Conservation (phyloP, 345 rosid genomes). For the Eucalyptus paniculata region DNA sequence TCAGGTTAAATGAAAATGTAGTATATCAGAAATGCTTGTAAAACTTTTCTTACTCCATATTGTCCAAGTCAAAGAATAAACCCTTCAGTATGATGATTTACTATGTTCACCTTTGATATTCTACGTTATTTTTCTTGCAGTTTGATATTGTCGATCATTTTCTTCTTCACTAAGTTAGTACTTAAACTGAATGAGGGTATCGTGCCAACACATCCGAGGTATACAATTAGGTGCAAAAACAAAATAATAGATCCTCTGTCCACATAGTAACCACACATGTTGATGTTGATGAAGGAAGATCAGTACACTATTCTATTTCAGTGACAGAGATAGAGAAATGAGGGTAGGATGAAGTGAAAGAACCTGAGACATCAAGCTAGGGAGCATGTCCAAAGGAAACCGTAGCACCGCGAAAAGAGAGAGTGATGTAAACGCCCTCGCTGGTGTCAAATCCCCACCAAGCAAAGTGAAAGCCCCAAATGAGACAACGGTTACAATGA, state of each 20-base stretch:
- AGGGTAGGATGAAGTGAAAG: background rate
- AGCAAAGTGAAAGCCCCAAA: slow-evolving; percentile 82
- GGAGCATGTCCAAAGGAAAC: slow-evolving; percentile 70
- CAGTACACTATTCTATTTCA: background rate
- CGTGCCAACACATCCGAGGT: background rate
- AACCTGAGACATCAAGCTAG: slow-evolving; percentile 86
- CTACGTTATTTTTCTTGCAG: background rate
- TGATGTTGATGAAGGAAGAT: background rate
- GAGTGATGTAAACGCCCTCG: slow-evolving; percentile 91
- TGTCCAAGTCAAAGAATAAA: background rate
- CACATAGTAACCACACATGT: background rate
- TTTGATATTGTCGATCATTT: background rate
- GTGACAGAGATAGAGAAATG: background rate
- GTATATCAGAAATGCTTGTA: background rate
- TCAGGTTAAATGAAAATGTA: background rate
- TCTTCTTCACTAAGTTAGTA: background rate
- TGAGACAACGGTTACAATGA: slow-evolving; percentile 74
- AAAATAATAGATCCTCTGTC: background rate
- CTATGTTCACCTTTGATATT: background rate
- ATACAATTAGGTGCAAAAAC: background rate
- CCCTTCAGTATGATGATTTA: background rate
- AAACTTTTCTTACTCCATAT: background rate
- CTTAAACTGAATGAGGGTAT: background rate
- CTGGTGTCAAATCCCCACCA: slow-evolving; percentile 93
- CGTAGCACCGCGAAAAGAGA: slow-evolving; percentile 77